Percentiles rank a stretch among this genome's conserved stretches.
phyloP scores from a whole-genome alignment of 176 grass and related monocot genomes.

The Bonia amplexicaulis region DNA sequence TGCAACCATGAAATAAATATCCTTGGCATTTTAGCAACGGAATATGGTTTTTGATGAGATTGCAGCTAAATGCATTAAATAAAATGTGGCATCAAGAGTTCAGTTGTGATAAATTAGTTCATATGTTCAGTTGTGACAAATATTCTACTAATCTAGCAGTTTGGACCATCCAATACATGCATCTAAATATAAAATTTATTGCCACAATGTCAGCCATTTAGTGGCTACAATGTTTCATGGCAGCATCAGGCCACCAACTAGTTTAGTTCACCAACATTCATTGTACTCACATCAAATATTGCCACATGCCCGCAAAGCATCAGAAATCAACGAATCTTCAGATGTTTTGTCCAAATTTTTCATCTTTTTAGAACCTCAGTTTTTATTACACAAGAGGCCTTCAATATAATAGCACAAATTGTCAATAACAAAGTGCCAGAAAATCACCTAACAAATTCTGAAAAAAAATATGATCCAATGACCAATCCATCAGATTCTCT shows the following conservation, averaged over 20 bases:
- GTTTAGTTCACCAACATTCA: neutral
- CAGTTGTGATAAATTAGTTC: neutral
- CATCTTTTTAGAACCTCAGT: neutral
- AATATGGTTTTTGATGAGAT: neutral
- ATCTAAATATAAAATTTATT: slow-evolving; percentile 13
- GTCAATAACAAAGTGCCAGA: neutral
- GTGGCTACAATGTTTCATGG: neutral
- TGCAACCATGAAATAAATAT: neutral
- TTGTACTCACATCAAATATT: neutral
- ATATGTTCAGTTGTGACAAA: neutral
- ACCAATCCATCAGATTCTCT: too few species aligned
- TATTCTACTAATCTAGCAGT: neutral
- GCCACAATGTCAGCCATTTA: neutral
- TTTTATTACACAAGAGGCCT: neutral
- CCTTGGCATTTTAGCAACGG: neutral
- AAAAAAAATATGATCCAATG: too few species aligned
- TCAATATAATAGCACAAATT: neutral
- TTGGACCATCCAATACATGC: neutral
- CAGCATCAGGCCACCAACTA: neutral
- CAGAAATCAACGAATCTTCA: neutral
- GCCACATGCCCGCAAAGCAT: neutral
- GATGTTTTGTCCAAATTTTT: neutral
- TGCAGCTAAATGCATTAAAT: neutral
- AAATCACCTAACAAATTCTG: neutral
- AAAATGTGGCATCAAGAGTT: neutral